phyloP scores from a whole-genome alignment of 2,329 filamentous ascomycete genomes.

The Colletotrichum sp. region DNA sequence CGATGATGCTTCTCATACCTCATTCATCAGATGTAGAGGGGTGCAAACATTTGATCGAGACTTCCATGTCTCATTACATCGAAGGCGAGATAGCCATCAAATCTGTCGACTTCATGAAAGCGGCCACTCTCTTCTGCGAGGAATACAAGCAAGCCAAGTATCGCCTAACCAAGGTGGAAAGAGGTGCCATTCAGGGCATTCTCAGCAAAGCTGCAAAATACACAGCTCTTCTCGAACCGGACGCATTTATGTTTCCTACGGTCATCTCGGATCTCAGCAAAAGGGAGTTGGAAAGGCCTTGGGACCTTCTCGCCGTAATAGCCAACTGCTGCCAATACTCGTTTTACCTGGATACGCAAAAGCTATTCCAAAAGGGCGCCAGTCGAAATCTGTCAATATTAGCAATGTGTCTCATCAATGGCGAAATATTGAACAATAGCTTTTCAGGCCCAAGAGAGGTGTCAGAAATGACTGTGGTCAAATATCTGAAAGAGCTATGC shows the following conservation, averaged over 20 bases:
- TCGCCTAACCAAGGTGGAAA: no score
- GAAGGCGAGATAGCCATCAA: neutral
- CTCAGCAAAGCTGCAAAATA: neutral
- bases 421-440: neutral
- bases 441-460: accelerated
- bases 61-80: no score
- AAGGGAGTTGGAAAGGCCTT: neutral
- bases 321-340: neutral
- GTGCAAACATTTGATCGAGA: no score
- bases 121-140: neutral
- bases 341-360: accelerated
- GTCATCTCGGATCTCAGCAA: neutral
- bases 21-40: accelerated
- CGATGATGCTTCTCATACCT: neutral
- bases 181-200: accelerated
- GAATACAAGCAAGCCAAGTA: accelerated
- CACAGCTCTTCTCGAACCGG: accelerated
- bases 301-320: neutral
- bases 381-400: neutral
- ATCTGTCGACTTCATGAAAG: neutral
- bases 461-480: neutral
- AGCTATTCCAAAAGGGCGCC: neutral
- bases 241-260: neutral
- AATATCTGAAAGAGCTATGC: neutral
- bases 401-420: neutral